These are phyloP conservation scores for Eucalyptus sideroxylon DNA, from an alignment of 345 rosid species.

Conservation along the genomic window DNA sequence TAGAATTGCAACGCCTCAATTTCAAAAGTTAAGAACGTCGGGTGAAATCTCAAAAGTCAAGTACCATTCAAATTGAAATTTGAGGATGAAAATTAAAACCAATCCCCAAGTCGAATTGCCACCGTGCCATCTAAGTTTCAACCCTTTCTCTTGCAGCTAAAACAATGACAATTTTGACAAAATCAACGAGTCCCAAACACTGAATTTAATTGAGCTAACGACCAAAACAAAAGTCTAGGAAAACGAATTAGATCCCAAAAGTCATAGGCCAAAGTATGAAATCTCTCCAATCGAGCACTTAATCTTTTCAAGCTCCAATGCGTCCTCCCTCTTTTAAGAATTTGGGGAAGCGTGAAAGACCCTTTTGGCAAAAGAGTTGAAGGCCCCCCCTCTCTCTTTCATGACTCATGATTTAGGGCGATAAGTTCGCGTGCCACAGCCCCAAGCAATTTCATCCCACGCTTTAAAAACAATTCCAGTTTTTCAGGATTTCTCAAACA, in stretches of 20 bases:
- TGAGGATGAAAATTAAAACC: not conserved
- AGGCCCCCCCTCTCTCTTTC: not conserved
- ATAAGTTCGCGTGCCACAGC: constrained; percentile 49
- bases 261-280: not conserved
- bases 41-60: not conserved
- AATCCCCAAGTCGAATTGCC: not conserved
- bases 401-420: constrained; percentile 35
- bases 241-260: not conserved
- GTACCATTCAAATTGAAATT: not conserved
- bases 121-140: not conserved
- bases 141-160: not conserved
- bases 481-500: not conserved
- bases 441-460: constrained; percentile 20
- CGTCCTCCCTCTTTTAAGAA: not conserved
- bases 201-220: not conserved
- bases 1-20: not conserved
- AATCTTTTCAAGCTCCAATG: not conserved
- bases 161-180: not conserved
- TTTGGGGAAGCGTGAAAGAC: constrained; percentile 34
- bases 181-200: not conserved
- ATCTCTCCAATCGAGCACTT: not conserved
- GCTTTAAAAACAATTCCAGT: not conserved
- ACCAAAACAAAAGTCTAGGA: not conserved
- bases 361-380: not conserved
- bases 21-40: not conserved